Evolutionary conservation across 176 grass and related monocot species (phyloP), one percentile per base, ranked within the genome.

Genomic region (Bolboschoenus planiculmis): DNA sequence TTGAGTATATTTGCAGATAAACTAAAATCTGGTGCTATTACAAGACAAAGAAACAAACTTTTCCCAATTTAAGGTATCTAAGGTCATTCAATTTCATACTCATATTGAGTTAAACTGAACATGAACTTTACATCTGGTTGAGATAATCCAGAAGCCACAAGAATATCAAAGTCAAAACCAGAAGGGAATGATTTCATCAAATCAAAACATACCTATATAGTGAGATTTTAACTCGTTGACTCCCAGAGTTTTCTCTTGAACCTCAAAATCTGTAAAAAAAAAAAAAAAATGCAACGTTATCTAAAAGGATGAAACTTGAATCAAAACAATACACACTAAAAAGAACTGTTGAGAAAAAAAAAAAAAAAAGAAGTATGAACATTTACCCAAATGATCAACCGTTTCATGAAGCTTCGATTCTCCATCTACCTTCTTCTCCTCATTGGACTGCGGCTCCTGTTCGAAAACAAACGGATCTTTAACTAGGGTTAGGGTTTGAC

Each of bases 321-420:
- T 77, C 35, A 1, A 86, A 90, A 65, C 14, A 71, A 48, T n/a
- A n/a, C n/a, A n/a, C n/a, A n/a, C n/a, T n/a, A n/a, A n/a, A n/a
- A n/a, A n/a, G n/a, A n/a, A n/a, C n/a, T n/a, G n/a, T n/a, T n/a
- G n/a, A n/a, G n/a, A n/a, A n/a, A n/a, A n/a, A n/a, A n/a, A n/a
- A n/a, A 0, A 97, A 57, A 16, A 91, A 18, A 79, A 80, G 50
- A 80, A 63, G 21, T 8, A 27, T 81, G 18, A 4, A 46, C 56
- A 63, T 70, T n/a, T 30, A 82, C 54, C 80, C 7, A 43, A 63
- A 43, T 82, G 80, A 82, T 59, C 58, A 48, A 18, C 13, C 5
- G 10, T 48, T 65, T 66, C 58, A n/a, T 61, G 36, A 35, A 2
- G 26, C 16, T 73, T 70, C 29, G 24, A 44, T 20, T 79, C 84